phyloP scores from a whole-genome alignment of 345 rosid species.

The Euclidium syriacum region DNA sequence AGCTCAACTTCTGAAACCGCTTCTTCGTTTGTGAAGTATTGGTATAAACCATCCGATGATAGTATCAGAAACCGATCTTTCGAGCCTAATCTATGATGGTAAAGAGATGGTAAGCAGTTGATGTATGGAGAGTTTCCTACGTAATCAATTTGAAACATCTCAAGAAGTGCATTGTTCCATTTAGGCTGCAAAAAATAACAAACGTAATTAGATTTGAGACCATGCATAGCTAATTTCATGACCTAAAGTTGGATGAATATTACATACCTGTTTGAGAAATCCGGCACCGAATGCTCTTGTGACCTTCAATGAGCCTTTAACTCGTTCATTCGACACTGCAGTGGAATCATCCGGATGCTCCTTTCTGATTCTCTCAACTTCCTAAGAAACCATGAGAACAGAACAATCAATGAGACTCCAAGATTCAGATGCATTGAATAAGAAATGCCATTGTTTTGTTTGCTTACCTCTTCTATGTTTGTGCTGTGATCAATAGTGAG shows the following conservation, averaged over 20 bases:
- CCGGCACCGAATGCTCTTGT: slow-evolving; percentile 98
- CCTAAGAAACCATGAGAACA: slow-evolving; percentile 43
- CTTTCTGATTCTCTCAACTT: slow-evolving; percentile 68
- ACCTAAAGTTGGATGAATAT: not conserved
- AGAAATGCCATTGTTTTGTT: not conserved
- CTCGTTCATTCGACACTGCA: slow-evolving; percentile 72
- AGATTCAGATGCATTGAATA: not conserved
- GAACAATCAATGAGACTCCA: not conserved
- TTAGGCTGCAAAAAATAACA: slow-evolving; percentile 54
- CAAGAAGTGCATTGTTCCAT: slow-evolving; percentile 82
- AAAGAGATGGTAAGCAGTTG: slow-evolving; percentile 59
- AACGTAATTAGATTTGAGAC: not conserved
- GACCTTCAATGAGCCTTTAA: slow-evolving; percentile 89
- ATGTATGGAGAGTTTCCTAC: slow-evolving; percentile 71
- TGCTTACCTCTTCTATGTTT: slow-evolving; percentile 59
- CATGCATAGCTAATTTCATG: not conserved
- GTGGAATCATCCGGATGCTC: slow-evolving; percentile 81
- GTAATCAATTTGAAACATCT: slow-evolving; percentile 90
- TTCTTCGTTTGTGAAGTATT: slow-evolving; percentile 85
- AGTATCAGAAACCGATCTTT: slow-evolving; percentile 74
- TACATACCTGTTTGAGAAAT: slow-evolving; percentile 78
- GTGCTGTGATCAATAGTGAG: slow-evolving; percentile 89
- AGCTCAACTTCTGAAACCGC: slow-evolving; percentile 79
- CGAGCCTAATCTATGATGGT: slow-evolving; percentile 73
- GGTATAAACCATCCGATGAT: slow-evolving; percentile 86